Evolutionary conservation across 1,284 basidiomycete species (phyloP).

Genomic region (Ustilago xerochloae): DNA sequence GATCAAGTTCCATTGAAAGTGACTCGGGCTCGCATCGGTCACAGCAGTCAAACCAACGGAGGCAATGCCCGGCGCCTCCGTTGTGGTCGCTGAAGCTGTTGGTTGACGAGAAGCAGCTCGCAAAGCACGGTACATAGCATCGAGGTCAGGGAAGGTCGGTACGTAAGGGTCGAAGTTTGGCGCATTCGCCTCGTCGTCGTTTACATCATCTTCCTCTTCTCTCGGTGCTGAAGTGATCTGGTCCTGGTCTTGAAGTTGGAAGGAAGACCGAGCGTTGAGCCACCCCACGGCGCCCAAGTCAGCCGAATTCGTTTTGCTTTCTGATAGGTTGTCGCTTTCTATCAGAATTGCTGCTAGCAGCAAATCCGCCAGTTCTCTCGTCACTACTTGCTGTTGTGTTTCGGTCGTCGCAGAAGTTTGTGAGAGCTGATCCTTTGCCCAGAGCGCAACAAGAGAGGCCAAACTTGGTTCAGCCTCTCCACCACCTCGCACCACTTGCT

Average conservation of each 20-base stretch:
- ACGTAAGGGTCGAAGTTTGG: constrained; percentile 43
- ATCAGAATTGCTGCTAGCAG: constrained; percentile 38
- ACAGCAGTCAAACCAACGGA: background rate
- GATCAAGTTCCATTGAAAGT: constrained; percentile 51
- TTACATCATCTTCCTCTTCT: constrained; percentile 13
- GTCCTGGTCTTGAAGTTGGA: constrained; percentile 31
- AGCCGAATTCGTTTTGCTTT: constrained; percentile 35
- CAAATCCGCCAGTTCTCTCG: constrained; percentile 33
- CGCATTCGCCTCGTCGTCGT: constrained; percentile 31
- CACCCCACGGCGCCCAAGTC: constrained; percentile 51
- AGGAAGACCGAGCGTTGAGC: constrained; percentile 35
- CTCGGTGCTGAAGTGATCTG: background rate
- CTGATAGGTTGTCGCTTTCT: constrained; percentile 37
- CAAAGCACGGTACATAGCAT: constrained; percentile 38
- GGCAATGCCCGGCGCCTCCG: too few relatives aligned
- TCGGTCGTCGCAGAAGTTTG: background rate
- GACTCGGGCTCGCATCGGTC: constrained; percentile 10
- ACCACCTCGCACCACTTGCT: constrained; percentile 3
- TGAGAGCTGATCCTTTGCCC: constrained; percentile 24
- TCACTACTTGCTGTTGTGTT: constrained; percentile 2
- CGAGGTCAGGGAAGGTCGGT: constrained; percentile 46
- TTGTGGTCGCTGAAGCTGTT: background rate
- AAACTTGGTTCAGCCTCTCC: constrained; percentile 34
- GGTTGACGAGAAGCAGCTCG: constrained; percentile 20
- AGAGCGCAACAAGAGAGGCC: constrained; percentile 39